Evolutionary conservation across 2,329 filamentous ascomycete species (phyloP).

Genomic region (Chrysosporium queenslandicum): DNA sequence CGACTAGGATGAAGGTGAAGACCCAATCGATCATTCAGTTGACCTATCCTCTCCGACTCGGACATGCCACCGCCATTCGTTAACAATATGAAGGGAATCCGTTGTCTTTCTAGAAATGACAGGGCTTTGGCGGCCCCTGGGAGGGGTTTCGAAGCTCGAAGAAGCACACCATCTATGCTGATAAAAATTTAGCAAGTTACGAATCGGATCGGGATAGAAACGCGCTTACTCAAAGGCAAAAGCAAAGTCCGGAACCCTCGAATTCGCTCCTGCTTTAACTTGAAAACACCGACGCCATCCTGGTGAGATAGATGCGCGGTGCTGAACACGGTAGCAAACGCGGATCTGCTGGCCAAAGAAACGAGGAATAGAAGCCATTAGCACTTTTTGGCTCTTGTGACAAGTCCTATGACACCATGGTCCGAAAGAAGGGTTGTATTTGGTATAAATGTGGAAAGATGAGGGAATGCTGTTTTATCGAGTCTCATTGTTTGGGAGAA

Average conservation of each 20-base stretch:
- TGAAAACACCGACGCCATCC: constrained; percentile 9
- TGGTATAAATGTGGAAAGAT: not conserved
- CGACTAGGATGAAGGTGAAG: constrained; percentile 55
- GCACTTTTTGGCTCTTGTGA: not conserved
- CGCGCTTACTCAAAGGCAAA: constrained; percentile 39
- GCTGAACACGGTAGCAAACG: not conserved
- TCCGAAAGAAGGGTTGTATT: not conserved
- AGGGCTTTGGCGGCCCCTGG: constrained; percentile 68
- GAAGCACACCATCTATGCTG: constrained; percentile 88
- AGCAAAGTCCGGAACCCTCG: constrained; percentile 30
- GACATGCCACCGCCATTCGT: constrained; percentile 90
- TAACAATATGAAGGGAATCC: constrained; percentile 84
- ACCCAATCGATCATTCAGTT: constrained; percentile 57
- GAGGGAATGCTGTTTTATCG: too few relatives aligned
- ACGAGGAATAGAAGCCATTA: not conserved
- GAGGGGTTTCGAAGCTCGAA: constrained; percentile 69
- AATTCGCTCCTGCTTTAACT: not conserved
- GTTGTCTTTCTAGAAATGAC: constrained; percentile 58
- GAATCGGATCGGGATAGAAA: not conserved
- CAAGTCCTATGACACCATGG: not conserved
- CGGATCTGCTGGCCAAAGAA: constrained; percentile 1
- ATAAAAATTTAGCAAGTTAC: not conserved
- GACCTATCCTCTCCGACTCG: constrained; percentile 61
- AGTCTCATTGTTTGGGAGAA: too few relatives aligned
- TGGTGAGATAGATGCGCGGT: not conserved